Evolutionary conservation across 805 yeast species (phyloP).

Genomic region (Candida silvatica): DNA sequence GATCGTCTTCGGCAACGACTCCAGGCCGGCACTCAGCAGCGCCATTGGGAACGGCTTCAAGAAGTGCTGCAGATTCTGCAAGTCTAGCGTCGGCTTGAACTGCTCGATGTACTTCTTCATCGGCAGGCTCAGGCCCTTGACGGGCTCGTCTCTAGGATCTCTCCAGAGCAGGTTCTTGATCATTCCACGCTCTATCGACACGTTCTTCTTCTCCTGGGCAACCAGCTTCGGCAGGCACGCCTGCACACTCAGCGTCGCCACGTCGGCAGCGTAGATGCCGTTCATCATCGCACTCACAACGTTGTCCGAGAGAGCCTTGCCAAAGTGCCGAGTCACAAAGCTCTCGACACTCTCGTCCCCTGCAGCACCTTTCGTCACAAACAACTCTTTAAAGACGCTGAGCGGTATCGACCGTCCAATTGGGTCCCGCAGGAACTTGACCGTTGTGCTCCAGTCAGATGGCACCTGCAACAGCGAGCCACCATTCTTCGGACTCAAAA

Average conservation of each 20-base stretch:
- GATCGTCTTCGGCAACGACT: conserved; percentile 39
- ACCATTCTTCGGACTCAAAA: conserved; percentile 26
- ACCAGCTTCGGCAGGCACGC: conserved; percentile 49
- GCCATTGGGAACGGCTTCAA: conserved; percentile 56
- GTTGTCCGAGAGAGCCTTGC: conserved; percentile 41
- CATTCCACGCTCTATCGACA: conserved; percentile 45
- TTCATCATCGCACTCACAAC: conserved; percentile 75
- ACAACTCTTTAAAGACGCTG: conserved; percentile 45
- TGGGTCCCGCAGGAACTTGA: conserved; percentile 27
- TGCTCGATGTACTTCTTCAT: conserved; percentile 30
- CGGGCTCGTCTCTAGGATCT: neutral
- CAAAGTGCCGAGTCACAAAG: conserved; percentile 65
- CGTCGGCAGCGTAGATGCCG: conserved; percentile 91
- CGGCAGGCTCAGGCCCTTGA: conserved; percentile 15
- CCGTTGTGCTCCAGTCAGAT: neutral
- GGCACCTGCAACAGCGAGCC: conserved; percentile 2
- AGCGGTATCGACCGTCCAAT: conserved; percentile 34
- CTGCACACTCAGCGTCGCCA: conserved; percentile 52
- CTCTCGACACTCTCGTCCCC: conserved; percentile 66
- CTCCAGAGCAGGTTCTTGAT: conserved; percentile 10
- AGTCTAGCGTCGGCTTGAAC: conserved; percentile 31
- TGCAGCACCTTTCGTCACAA: conserved; percentile 22
- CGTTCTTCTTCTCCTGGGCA: conserved; percentile 48
- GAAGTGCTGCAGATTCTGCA: conserved; percentile 26
- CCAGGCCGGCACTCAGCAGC: conserved; percentile 46